A percentile compares a stretch with the other conserved stretches of the same genome.
These are phyloP conservation scores for Claviceps capensis DNA, from an alignment of 2,329 filamentous ascomycete genomes.

Conservation along the genomic window DNA sequence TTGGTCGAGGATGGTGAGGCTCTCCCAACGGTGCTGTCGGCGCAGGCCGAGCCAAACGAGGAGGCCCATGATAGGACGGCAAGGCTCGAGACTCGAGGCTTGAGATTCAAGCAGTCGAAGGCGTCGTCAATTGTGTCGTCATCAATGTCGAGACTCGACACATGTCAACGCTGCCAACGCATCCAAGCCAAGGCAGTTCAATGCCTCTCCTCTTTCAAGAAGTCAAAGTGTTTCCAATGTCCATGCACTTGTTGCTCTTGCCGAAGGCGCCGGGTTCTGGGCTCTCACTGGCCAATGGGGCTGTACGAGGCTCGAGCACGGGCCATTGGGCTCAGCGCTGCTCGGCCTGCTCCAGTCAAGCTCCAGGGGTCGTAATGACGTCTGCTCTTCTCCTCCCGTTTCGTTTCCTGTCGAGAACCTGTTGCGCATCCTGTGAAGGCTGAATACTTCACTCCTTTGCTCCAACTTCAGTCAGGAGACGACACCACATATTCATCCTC, in stretches of 20 bases:
- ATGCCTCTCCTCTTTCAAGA: too few species aligned
- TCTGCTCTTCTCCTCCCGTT: background rate
- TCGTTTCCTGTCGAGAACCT: background rate
- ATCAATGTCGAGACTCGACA: too few species aligned
- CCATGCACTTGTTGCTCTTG: too few species aligned
- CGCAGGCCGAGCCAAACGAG: constrained; percentile 32
- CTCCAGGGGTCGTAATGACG: background rate
- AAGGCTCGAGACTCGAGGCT: background rate
- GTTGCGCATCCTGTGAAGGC: too few species aligned
- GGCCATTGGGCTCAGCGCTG: background rate
- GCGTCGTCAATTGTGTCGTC: too few species aligned
- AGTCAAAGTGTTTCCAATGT: too few species aligned
- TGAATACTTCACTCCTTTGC: too few species aligned
- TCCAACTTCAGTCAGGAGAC: background rate
- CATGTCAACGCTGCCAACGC: too few species aligned
- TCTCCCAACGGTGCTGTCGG: constrained; percentile 33
- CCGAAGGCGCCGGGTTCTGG: too few species aligned
- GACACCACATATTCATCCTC: background rate
- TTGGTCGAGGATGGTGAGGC: constrained; percentile 43
- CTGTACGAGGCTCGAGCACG: background rate
- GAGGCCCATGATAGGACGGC: constrained; percentile 26
- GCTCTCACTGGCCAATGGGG: too few species aligned
- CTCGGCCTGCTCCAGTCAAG: too few species aligned
- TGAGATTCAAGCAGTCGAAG: background rate
- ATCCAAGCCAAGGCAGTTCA: too few species aligned